Base-by-base conservation (phyloP, 108 stramenopile genomes). In the Stephanodiscus triporus region DNA sequence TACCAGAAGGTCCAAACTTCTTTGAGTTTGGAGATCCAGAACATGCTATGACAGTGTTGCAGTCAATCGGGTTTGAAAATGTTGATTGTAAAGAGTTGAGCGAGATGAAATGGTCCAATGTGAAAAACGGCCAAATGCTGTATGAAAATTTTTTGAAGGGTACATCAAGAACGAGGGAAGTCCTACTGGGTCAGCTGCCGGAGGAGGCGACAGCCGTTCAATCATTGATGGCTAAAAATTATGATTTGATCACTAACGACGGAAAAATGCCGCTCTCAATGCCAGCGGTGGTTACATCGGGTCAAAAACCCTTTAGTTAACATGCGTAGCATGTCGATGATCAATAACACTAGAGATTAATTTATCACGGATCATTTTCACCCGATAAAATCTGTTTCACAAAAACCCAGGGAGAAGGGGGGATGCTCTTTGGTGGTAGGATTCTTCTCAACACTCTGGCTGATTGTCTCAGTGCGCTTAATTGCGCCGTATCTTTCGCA, bases 401-500 rank as follows among this genome's bases (percentile, higher is more conserved):
- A 2, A 77, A 61, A 26, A 73, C 75, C 80, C 80, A 81, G 27
- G 81, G 81, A 26, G 81, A 82, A 14, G 81, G 81, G 32, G 81
- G 81, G 6, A 82, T 36, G 17, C 47, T 62, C 47, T 62, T 37
- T 13, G 81, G 81, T 0, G 77, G 77, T 20, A 48, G 5, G n/a
- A 72, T 29, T 6, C 45, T 22, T 62, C 86, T 81, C 42, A 80
- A 40, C 26, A 78, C 14, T 48, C 49, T 78, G 2, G 90, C 87
- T 34, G 82, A 45, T 30, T 76, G 62, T 51, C 92, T 80, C 20
- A 93, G 73, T 2, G 78, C 61, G 27, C 60, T 27, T 9, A 93
- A 81, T 66, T 85, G 88, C 14, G 76, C 75, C 20, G 90, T 89
- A 66, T 93, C 92, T 24, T 64, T 40, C 29, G 89, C 82, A 30